Conservation (phyloP, 768 basidiomycete genomes). For the Solioccasus polychromus region DNA sequence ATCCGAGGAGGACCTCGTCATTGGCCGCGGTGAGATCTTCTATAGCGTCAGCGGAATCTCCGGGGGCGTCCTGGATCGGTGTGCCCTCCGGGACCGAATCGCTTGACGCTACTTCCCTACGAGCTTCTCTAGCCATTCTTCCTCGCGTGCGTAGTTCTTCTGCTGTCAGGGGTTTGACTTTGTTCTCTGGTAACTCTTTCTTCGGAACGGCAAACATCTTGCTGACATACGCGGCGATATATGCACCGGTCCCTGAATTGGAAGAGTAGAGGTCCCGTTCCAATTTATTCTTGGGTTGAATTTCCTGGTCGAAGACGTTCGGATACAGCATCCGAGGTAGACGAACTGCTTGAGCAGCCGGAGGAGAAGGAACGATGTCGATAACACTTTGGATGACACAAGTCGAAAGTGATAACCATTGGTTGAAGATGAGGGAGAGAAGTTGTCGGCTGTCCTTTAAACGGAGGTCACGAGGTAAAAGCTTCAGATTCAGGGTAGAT, state of each 20-base stretch:
- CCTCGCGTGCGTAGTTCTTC: slow-evolving; percentile 79
- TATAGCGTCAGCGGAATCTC: neutral
- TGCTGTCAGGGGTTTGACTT: slow-evolving; percentile 69
- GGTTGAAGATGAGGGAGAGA: slow-evolving; percentile 83
- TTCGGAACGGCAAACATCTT: slow-evolving; percentile 96
- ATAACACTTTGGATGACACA: slow-evolving; percentile 89
- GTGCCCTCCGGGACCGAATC: slow-evolving; percentile 12
- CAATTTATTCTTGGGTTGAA: slow-evolving; percentile 72
- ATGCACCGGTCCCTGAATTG: slow-evolving; percentile 52
- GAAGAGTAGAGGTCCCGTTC: slow-evolving; percentile 81
- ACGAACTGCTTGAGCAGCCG: slow-evolving; percentile 73
- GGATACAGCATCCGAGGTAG: slow-evolving; percentile 93
- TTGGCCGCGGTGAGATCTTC: slow-evolving; percentile 1
- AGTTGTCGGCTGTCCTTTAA: slow-evolving; percentile 87
- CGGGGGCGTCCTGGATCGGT: slow-evolving; percentile 3
- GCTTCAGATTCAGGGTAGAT: slow-evolving; percentile 73
- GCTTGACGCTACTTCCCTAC: slow-evolving; percentile 32
- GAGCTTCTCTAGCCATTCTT: slow-evolving; percentile 48
- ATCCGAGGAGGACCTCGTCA: slow-evolving; percentile 79
- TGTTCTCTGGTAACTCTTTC: slow-evolving; percentile 83
- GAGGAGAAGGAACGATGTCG: slow-evolving; percentile 90
- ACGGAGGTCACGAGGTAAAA: slow-evolving; percentile 84
- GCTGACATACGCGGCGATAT: slow-evolving; percentile 84
- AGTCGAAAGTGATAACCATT: slow-evolving; percentile 95
- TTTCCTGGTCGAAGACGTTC: slow-evolving; percentile 55